Conservation (phyloP, 805 yeast species). For the Scheffersomyces stipitis region DNA sequence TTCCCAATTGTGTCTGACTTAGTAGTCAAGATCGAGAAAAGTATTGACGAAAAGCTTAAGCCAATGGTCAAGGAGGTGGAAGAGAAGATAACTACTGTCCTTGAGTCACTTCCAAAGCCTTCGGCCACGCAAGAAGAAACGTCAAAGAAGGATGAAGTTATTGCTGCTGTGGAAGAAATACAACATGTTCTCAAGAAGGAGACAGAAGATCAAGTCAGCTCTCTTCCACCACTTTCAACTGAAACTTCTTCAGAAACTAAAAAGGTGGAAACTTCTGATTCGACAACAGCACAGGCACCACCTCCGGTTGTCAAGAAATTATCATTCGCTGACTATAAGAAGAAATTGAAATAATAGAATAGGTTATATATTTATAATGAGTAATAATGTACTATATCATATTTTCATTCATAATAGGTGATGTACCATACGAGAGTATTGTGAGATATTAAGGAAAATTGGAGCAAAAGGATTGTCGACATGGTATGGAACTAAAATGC, state of each 20-base stretch:
- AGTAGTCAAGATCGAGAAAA: conserved; percentile 19
- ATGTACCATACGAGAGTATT: too few species aligned
- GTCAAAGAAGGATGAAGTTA: neutral
- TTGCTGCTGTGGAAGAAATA: conserved; percentile 2
- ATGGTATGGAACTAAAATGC: too few species aligned
- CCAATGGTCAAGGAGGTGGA: conserved; percentile 21
- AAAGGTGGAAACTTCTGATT: neutral
- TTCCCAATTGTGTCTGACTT: conserved; percentile 27
- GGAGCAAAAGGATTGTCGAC: too few species aligned
- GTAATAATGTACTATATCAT: too few species aligned
- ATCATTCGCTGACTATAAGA: conserved; percentile 75
- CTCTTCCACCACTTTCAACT: neutral
- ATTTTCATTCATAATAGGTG: too few species aligned
- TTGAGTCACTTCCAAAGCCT: conserved; percentile 2
- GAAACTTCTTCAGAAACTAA: conserved; percentile 1
- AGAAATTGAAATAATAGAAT: conserved; percentile 50
- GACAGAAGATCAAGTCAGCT: conserved; percentile 1
- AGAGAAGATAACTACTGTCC: conserved; percentile 5
- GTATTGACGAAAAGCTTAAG: conserved; percentile 21
- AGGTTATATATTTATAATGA: too few species aligned
- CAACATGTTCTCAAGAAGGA: conserved; percentile 1
- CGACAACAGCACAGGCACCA: neutral
- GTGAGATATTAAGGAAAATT: too few species aligned
- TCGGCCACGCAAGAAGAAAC: too few species aligned
- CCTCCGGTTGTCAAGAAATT: conserved; percentile 48